Percentiles rank a stretch among this genome's conserved stretches.
Evolutionary conservation across 2,329 filamentous ascomycete genomes (phyloP).

Genomic region (Scedosporium dehoogii): DNA sequence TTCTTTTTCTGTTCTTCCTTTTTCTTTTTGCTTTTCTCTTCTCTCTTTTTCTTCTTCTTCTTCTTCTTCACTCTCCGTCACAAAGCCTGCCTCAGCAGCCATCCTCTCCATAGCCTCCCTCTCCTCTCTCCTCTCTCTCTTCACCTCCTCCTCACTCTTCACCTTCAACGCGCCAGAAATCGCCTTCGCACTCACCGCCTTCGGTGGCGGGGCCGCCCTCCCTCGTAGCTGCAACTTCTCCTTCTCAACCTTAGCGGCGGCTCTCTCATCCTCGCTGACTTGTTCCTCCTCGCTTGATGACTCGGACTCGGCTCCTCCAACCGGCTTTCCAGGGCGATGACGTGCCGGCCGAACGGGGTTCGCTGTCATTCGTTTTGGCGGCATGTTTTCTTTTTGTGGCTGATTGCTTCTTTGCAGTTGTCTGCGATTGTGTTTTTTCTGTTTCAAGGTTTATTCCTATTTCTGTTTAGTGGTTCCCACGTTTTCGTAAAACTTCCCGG

Average conservation of each 20-base stretch:
- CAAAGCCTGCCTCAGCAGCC: conserved; percentile 52
- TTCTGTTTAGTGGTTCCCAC: too few species aligned
- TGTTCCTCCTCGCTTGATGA: conserved; percentile 42
- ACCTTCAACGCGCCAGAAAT: conserved; percentile 44
- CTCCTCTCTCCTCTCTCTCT: conserved; percentile 16
- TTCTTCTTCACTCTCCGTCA: conserved; percentile 41
- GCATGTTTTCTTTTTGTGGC: conserved; percentile 28
- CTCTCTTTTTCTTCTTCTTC: conserved; percentile 13
- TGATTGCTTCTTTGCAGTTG: background rate
- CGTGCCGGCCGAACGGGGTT: conserved; percentile 74
- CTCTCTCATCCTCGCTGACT: conserved; percentile 30
- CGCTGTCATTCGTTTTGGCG: conserved; percentile 84
- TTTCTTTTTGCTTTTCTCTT: conserved; percentile 16
- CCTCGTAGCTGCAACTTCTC: conserved; percentile 18
- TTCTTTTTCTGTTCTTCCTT: conserved; percentile 15
- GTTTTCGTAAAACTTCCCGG: too few species aligned
- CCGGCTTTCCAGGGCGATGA: conserved; percentile 75
- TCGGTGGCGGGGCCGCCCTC: conserved; percentile 41
- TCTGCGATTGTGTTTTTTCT: too few species aligned
- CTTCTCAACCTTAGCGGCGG: conserved; percentile 14
- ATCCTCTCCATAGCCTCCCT: conserved; percentile 26
- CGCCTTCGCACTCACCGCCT: conserved; percentile 44
- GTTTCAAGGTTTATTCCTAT: too few species aligned
- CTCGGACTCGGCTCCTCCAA: conserved; percentile 38
- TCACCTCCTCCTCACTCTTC: conserved; percentile 36